Evolutionary conservation across 2,329 filamentous ascomycete species (phyloP).

Genomic region (Aspergillus fumigatiaffinis): DNA sequence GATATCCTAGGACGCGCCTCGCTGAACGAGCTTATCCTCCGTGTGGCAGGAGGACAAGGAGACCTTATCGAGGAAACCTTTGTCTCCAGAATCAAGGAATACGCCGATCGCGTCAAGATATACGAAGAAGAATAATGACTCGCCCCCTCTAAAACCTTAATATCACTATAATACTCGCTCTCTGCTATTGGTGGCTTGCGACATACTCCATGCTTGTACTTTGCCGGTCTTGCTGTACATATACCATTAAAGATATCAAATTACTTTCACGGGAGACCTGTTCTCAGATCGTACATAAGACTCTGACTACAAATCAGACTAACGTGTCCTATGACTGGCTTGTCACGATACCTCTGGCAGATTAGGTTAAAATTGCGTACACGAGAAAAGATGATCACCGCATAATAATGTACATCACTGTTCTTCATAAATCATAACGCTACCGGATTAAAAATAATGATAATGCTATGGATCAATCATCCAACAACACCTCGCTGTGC

Average conservation of each 20-base stretch:
- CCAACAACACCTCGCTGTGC: background rate
- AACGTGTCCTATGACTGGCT: background rate
- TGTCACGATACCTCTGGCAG: background rate
- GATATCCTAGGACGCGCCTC: slow-evolving; percentile 88
- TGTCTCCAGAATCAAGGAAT: slow-evolving; percentile 75
- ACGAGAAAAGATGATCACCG: slow-evolving; percentile 13
- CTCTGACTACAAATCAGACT: background rate
- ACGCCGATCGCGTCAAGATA: slow-evolving; percentile 78
- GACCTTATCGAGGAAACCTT: slow-evolving; percentile 73
- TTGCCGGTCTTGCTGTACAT: background rate
- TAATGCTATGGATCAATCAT: slow-evolving; percentile 3
- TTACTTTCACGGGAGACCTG: background rate
- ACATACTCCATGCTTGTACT: background rate
- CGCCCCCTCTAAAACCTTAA: background rate
- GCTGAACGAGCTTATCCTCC: slow-evolving; percentile 84
- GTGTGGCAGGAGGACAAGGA: slow-evolving; percentile 80
- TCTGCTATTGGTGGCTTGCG: background rate
- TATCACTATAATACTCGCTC: background rate
- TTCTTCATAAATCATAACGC: slow-evolving; percentile 21
- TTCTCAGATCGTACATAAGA: background rate
- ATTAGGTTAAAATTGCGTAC: slow-evolving; percentile 15
- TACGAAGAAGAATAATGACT: slow-evolving; percentile 56
- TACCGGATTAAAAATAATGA: slow-evolving; percentile 20
- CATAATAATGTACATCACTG: slow-evolving; percentile 11
- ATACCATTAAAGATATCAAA: background rate